Evolutionary conservation across 139 green algal species (phyloP).

Genomic region (Tetradesmus obliquus): DNA sequence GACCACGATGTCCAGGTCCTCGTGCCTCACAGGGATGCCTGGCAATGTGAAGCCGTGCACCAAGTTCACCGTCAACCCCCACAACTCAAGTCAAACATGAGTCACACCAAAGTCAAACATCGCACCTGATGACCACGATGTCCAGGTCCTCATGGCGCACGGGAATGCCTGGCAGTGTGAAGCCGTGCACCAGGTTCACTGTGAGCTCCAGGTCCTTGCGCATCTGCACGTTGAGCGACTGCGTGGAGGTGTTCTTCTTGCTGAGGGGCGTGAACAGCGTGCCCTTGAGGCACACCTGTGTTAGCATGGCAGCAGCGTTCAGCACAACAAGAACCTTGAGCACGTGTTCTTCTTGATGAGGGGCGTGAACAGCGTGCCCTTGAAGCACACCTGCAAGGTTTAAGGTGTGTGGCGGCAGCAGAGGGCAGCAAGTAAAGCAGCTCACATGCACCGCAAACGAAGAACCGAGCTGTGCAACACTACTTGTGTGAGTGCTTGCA

Average conservation of each 20-base stretch:
- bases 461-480: too few species aligned
- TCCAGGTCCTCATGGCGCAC: constrained; percentile 91
- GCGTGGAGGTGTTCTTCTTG: constrained; percentile 64
- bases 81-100: not conserved
- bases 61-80: constrained; percentile 81
- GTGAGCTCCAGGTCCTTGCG: constrained; percentile 92
- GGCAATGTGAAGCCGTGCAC: constrained; percentile 87
- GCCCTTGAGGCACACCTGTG: constrained; percentile 69
- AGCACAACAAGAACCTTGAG: constrained; percentile 83
- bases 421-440: too few species aligned
- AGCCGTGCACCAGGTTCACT: constrained; percentile 90
- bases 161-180: constrained; percentile 88
- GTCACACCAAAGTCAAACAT: constrained; percentile 5
- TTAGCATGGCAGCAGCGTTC: too few species aligned
- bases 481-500: too few species aligned
- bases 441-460: too few species aligned
- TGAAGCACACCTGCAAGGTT: too few species aligned
- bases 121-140: constrained; percentile 91
- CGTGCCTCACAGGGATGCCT: constrained; percentile 85
- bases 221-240: constrained; percentile 94
- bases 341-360: constrained; percentile 62
- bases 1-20: constrained; percentile 94
- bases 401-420: too few species aligned
- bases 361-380: constrained; percentile 57
- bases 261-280: constrained; percentile 86